phyloP scores from a whole-genome alignment of 1,284 basidiomycete genomes.

The Butyriboletus pseudospeciosus region DNA sequence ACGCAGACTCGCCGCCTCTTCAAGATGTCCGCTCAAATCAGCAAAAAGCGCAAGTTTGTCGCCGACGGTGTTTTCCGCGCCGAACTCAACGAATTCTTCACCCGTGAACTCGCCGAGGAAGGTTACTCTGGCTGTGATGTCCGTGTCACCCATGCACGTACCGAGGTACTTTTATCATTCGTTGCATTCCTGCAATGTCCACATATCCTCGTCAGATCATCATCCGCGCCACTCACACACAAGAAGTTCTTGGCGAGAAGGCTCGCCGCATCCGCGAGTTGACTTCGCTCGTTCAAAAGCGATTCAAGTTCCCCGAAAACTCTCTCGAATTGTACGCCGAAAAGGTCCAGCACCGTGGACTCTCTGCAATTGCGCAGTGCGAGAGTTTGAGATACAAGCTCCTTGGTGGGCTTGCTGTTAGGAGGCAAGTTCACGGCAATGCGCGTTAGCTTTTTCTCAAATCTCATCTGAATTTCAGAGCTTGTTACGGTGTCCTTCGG shows the following conservation, averaged over 20 bases:
- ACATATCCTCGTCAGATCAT: constrained; percentile 68
- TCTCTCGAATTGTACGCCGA: constrained; percentile 99
- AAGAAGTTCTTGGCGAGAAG: constrained; percentile 99
- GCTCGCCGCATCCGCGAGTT: constrained; percentile 99
- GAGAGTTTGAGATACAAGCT: constrained; percentile 99
- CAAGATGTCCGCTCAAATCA: constrained; percentile 80
- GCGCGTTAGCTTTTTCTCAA: background rate
- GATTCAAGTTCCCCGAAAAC: constrained; percentile 99
- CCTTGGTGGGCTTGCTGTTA: constrained; percentile 98
- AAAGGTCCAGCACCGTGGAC: constrained; percentile 99
- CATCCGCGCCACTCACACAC: constrained; percentile 99
- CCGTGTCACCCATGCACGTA: constrained; percentile 98
- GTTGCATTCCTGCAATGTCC: constrained; percentile 1
- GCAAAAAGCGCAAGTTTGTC: constrained; percentile 97
- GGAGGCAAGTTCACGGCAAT: constrained; percentile 59
- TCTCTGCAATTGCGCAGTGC: constrained; percentile 98
- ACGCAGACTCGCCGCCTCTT: constrained; percentile 12
- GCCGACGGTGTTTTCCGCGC: constrained; percentile 99
- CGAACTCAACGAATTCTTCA: constrained; percentile 98
- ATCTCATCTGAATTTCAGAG: constrained; percentile 47
- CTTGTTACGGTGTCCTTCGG: constrained; percentile 99
- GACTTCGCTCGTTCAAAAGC: constrained; percentile 97
- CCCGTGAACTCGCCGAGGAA: constrained; percentile 98
- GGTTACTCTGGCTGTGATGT: constrained; percentile 99
- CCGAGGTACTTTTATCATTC: constrained; percentile 61